A percentile compares a stretch with the other conserved stretches of the same genome.
Conservation (phyloP, 345 rosid species). For the Sisymbrium irio region DNA sequence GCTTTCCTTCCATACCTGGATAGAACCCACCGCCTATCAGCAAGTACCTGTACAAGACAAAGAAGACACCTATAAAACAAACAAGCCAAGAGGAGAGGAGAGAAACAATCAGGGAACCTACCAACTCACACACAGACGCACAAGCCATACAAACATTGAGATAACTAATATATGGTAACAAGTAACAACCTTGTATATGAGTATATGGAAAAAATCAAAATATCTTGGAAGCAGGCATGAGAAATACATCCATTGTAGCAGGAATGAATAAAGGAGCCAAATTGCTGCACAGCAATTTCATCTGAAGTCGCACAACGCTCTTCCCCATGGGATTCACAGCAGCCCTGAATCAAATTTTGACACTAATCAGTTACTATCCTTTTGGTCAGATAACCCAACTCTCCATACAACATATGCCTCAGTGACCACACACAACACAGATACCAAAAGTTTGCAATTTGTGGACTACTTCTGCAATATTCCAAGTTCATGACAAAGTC, state of each 20-base stretch:
- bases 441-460: background rate
- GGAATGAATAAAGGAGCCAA: slow-evolving; percentile 76
- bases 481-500: background rate
- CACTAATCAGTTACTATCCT: slow-evolving; percentile 6
- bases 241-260: slow-evolving; percentile 82
- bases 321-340: slow-evolving; percentile 81
- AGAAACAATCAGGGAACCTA: slow-evolving; percentile 16
- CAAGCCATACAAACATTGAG: background rate
- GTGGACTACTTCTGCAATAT: background rate
- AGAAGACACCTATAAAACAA: slow-evolving; percentile 25
- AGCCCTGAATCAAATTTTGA: slow-evolving; percentile 49
- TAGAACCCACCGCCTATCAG: slow-evolving; percentile 51
- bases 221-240: slow-evolving; percentile 90
- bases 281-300: slow-evolving; percentile 85
- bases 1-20: slow-evolving; percentile 83
- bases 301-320: slow-evolving; percentile 65
- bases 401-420: background rate
- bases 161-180: background rate
- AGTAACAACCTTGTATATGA: slow-evolving; percentile 72
- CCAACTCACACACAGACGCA: background rate
- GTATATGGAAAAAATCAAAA: slow-evolving; percentile 75
- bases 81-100: slow-evolving; percentile 7
- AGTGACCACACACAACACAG: background rate
- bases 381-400: background rate
- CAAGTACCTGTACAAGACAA: slow-evolving; percentile 52